Percentiles rank a stretch among this genome's conserved stretches.
These are phyloP conservation scores for Solanum piurae DNA, from an alignment of 257 asterid species.

Conservation along the genomic window DNA sequence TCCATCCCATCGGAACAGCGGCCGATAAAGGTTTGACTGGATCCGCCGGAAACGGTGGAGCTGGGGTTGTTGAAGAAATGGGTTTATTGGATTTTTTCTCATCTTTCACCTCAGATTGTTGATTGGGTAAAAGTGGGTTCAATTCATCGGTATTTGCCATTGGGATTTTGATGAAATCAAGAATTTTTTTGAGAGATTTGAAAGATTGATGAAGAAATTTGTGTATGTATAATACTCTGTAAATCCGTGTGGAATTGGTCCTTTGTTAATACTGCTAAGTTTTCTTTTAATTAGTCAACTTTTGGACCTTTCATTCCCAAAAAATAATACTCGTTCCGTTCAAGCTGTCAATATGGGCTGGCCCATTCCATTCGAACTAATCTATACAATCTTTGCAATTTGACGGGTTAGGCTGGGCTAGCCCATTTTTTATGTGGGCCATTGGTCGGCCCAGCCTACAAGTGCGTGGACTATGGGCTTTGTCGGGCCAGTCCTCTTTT, in stretches of 20 bases:
- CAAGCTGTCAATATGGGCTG: no score
- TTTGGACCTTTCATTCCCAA: not conserved
- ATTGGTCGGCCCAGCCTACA: no score
- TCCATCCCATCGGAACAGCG: slow-evolving; percentile 48
- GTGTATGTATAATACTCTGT: not conserved
- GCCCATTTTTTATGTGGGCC: no score
- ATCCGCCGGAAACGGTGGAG: slow-evolving; percentile 4
- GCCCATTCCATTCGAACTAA: no score
- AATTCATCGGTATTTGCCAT: slow-evolving; percentile 65
- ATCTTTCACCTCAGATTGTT: slow-evolving; percentile 14
- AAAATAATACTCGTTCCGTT: no score
- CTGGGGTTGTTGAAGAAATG: slow-evolving; percentile 11
- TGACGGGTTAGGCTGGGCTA: no score
- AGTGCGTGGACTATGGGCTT: no score
- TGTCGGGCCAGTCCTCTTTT: no score
- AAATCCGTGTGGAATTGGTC: not conserved
- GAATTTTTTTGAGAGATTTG: not conserved
- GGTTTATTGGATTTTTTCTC: slow-evolving; percentile 18
- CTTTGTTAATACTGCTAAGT: not conserved
- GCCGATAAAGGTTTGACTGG: slow-evolving; percentile 1
- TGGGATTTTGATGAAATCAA: not conserved
- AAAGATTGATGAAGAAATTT: not conserved
- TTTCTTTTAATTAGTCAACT: not conserved
- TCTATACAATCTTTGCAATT: no score
- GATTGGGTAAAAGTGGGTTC: slow-evolving; percentile 45